Evolutionary conservation across 106 monocot species (phyloP).

Genomic region (Dioscorea zingiberensis): DNA sequence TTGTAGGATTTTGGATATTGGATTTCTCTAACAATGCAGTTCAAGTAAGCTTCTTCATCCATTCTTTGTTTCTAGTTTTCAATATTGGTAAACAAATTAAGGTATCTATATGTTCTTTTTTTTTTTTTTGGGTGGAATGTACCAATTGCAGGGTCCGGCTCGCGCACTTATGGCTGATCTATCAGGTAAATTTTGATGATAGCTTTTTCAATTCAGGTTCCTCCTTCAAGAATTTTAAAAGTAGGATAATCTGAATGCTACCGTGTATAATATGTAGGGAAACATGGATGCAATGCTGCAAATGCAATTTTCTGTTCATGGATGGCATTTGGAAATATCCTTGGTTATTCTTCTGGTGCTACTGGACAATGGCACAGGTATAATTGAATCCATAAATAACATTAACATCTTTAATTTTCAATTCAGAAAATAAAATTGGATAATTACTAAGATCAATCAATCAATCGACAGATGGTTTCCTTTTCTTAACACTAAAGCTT

Average conservation of each 20-base stretch:
- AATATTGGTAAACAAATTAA: no score
- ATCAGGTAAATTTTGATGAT: conserved; percentile 43
- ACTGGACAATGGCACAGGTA: conserved; percentile 87
- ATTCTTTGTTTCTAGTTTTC: no score
- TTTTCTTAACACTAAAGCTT: conserved; percentile 75
- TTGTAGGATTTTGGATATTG: conserved; percentile 90
- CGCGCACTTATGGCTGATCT: conserved; percentile 98
- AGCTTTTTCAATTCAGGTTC: neutral
- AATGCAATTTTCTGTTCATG: conserved; percentile 96
- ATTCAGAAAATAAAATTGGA: neutral
- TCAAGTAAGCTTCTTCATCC: conserved; percentile 36
- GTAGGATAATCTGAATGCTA: no score
- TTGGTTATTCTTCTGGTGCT: conserved; percentile 92
- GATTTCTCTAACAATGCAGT: conserved; percentile 95
- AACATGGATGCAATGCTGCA: conserved; percentile 51
- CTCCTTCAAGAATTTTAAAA: no score
- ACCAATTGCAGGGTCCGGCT: conserved; percentile 69
- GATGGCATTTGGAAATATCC: conserved; percentile 98
- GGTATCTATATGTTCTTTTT: neutral
- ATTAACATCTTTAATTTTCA: neutral
- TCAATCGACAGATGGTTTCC: conserved; percentile 81
- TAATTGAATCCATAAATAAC: neutral
- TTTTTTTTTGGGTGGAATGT: neutral
- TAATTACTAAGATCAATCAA: neutral
- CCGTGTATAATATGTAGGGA: conserved; percentile 24